Evolutionary conservation across 257 asterid genomes (phyloP), one percentile per base, ranked within the genome.

Genomic region (Solanum piurae): DNA sequence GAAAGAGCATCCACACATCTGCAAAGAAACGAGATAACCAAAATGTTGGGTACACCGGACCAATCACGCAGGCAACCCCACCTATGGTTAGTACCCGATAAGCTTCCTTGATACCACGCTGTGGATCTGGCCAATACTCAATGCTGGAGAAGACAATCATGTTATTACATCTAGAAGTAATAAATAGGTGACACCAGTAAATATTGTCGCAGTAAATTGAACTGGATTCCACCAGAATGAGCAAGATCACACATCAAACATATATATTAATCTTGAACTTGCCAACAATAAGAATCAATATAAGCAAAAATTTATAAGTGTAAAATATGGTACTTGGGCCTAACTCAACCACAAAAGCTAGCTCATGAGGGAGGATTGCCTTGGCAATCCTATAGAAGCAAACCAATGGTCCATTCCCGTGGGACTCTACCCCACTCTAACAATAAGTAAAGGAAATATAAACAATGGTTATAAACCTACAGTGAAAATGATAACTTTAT

Each of bases 121-220:
- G 93, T 55, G 92, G 93, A 90, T 91, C 93, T 33, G 93, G 93
- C 93, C 93, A 90, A 44, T 91, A 91, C 89, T 91, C 91, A 80
- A 91, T 90, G 68, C 93, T 91, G 72, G 86, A 84, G 27, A 83
- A 86, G 34, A 87, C 23, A 52, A 87, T 40, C 42, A 84, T 62
- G 38, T 13, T 11, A 7, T 83, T 40, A 84, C 74, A 55, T 83
- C 86, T 33, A 60, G 36, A 62, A 84, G 71, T 58, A 58, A 49
- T 49, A 83, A 83, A 62, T 62, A 8, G 31, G 40, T 49, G 44
- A 12, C 25, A 21, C 29, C 71, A 83, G 86, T 49, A 21, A 20
- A 83, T 46, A 55, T 83, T 83, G n/a, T 2, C 3, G 1, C 20
- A 36, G 86, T 31, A 58, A 83, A 6, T 23, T 83, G 49, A 52